Percentiles rank a stretch among this genome's conserved stretches.
These are phyloP conservation scores for Abortiporus biennis DNA, from an alignment of 1,284 basidiomycete species.

Conservation along the genomic window DNA sequence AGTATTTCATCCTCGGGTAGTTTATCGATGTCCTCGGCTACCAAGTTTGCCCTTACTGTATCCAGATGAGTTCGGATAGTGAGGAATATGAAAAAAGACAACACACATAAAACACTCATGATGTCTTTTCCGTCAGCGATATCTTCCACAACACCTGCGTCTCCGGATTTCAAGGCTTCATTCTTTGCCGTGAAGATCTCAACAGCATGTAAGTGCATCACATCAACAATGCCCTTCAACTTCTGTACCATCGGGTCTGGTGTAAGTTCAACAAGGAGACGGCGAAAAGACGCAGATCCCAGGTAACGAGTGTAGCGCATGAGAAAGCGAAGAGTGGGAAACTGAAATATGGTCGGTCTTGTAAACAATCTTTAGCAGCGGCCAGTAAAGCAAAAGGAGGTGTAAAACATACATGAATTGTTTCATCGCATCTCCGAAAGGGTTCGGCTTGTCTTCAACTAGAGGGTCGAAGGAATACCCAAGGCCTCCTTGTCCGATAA, in stretches of 20 bases:
- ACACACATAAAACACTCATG: slow-evolving; percentile 16
- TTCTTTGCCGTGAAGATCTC: slow-evolving; percentile 1
- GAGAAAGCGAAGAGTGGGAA: slow-evolving; percentile 4
- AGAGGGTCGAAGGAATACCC: slow-evolving; percentile 30
- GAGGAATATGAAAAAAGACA: background rate
- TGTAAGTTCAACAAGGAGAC: background rate
- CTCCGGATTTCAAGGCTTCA: slow-evolving; percentile 1
- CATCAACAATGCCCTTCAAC: slow-evolving; percentile 3
- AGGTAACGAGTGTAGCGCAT: slow-evolving; percentile 3
- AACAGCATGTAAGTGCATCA: background rate
- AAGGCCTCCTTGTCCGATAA: slow-evolving; percentile 29
- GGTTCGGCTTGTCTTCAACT: slow-evolving; percentile 16
- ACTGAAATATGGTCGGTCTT: background rate
- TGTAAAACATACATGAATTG: slow-evolving; percentile 21
- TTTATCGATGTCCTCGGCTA: slow-evolving; percentile 10
- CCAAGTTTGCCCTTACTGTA: slow-evolving; percentile 13
- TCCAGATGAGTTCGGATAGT: background rate
- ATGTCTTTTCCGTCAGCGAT: slow-evolving; percentile 20
- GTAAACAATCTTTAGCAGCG: background rate
- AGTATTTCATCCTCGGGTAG: slow-evolving; percentile 14
- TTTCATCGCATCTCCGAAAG: slow-evolving; percentile 25
- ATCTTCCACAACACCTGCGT: slow-evolving; percentile 16
- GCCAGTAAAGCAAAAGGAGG: background rate
- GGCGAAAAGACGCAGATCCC: background rate
- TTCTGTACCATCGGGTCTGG: background rate